Evolutionary conservation across 1,139 yeast genomes (phyloP).

Genomic region (Yamadazyma triangularis): DNA sequence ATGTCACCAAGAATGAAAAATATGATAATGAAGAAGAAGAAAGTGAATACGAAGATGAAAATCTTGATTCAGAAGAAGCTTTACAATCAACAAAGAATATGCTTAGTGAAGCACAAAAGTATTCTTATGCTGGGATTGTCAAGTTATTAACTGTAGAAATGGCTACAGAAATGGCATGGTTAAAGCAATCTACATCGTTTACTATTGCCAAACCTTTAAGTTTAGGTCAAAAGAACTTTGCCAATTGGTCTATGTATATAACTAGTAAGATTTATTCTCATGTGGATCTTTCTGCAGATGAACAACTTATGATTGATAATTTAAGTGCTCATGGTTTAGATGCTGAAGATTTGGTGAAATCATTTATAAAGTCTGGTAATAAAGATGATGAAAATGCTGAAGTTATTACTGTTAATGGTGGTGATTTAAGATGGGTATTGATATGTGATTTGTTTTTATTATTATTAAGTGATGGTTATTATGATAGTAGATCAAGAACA

Average conservation of each 20-base stretch:
- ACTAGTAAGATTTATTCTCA: slow-evolving; percentile 77
- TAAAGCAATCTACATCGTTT: slow-evolving; percentile 49
- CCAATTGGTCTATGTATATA: slow-evolving; percentile 78
- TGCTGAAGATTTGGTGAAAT: slow-evolving; percentile 63
- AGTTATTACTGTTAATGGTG: slow-evolving; percentile 2
- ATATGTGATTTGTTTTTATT: slow-evolving; percentile 84
- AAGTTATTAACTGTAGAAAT: slow-evolving; percentile 72
- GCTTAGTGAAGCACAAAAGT: slow-evolving; percentile 78
- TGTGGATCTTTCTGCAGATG: slow-evolving; percentile 67
- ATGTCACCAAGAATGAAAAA: slow-evolving; percentile 1
- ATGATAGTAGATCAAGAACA: slow-evolving; percentile 85
- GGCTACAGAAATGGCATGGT: slow-evolving; percentile 71
- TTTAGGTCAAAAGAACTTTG: slow-evolving; percentile 72
- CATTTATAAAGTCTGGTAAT: slow-evolving; percentile 41
- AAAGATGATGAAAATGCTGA: slow-evolving; percentile 5
- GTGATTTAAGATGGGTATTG: slow-evolving; percentile 76
- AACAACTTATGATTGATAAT: slow-evolving; percentile 82
- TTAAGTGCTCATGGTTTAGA: slow-evolving; percentile 80
- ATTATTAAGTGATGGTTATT: slow-evolving; percentile 76
- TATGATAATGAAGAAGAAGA: slow-evolving; percentile 16
- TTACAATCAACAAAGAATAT: slow-evolving; percentile 76
- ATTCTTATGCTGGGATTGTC: slow-evolving; percentile 87
- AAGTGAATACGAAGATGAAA: slow-evolving; percentile 40
- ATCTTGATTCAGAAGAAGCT: slow-evolving; percentile 54
- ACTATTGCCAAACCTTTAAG: slow-evolving; percentile 58